phyloP scores from a whole-genome alignment of 2,329 filamentous ascomycete genomes.

The Pseudomassariella vexata region DNA sequence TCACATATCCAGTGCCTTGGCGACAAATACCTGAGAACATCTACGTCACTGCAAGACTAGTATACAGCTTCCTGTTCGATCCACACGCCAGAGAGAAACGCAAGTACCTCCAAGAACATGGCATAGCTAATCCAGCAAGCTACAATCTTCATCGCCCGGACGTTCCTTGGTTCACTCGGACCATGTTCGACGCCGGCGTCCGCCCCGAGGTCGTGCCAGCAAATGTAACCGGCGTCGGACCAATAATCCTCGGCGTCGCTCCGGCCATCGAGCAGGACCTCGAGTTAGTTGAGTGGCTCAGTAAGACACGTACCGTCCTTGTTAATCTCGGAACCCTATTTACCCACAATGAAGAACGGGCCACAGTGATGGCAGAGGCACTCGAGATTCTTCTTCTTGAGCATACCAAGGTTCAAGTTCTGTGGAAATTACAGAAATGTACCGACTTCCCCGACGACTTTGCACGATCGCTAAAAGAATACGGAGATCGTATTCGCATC shows the following conservation, averaged over 20 bases:
- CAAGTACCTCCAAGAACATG: conserved; percentile 11
- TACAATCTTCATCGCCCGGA: conserved; percentile 13
- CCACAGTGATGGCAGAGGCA: conserved; percentile 19
- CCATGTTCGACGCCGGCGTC: conserved; percentile 16
- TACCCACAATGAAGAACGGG: conserved; percentile 14
- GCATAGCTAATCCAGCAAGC: conserved; percentile 11
- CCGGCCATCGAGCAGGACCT: conserved; percentile 17
- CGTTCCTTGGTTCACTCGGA: conserved; percentile 19
- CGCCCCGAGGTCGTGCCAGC: conserved; percentile 15
- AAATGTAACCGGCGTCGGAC: conserved; percentile 15
- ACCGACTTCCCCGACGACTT: not conserved
- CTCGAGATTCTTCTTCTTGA: conserved; percentile 6
- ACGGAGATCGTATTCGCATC: not conserved
- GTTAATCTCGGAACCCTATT: conserved; percentile 20
- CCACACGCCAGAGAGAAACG: conserved; percentile 5
- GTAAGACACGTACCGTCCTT: conserved; percentile 15
- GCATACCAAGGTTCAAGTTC: conserved; percentile 16
- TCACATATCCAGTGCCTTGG: conserved; percentile 15
- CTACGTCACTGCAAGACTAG: conserved; percentile 6
- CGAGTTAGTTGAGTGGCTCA: conserved; percentile 17
- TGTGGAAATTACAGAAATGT: conserved; percentile 23
- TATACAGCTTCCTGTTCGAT: conserved; percentile 5
- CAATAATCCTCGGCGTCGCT: conserved; percentile 14
- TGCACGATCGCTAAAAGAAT: not conserved
- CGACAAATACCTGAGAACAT: conserved; percentile 13